These are phyloP conservation scores for Apiotrichum veenhuisii DNA, from an alignment of 1,284 basidiomycete species.

Conservation along the genomic window DNA sequence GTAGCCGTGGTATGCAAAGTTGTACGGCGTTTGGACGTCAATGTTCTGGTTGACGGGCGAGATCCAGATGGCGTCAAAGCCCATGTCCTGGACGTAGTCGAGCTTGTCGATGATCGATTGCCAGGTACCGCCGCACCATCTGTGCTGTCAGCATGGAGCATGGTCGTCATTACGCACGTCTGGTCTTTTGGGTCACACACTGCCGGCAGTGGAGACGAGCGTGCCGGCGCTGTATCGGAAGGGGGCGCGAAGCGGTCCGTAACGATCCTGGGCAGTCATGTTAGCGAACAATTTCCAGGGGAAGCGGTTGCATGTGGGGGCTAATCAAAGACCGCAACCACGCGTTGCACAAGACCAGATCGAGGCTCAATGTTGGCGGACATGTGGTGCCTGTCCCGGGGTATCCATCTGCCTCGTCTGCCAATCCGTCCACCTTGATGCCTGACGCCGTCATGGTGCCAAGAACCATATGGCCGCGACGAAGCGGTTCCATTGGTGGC, in stretches of 20 bases:
- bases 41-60: conserved; percentile 56
- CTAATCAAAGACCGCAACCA: too few relatives aligned
- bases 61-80: conserved; percentile 66
- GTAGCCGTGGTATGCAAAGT: conserved; percentile 48
- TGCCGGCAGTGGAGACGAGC: conserved; percentile 51
- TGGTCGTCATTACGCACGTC: conserved; percentile 21
- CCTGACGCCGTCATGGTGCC: too few relatives aligned
- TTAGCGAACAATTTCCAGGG: neutral
- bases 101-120: conserved; percentile 66
- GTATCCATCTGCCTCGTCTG: too few relatives aligned
- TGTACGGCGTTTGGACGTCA: conserved; percentile 62
- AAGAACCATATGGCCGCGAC: too few relatives aligned
- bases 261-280: conserved; percentile 58
- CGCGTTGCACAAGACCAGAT: too few relatives aligned
- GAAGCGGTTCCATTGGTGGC: too few relatives aligned
- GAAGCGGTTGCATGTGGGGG: neutral
- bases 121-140: conserved; percentile 74
- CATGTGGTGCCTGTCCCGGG: too few relatives aligned
- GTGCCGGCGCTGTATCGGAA: conserved; percentile 54
- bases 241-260: conserved; percentile 69
- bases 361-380: too few relatives aligned
- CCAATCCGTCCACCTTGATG: too few relatives aligned
- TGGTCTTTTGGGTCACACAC: conserved; percentile 31
- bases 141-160: conserved; percentile 41
- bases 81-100: conserved; percentile 71